Base-by-base conservation (phyloP, 768 basidiomycete genomes). In the Tubosaeta brunneosetosa region DNA sequence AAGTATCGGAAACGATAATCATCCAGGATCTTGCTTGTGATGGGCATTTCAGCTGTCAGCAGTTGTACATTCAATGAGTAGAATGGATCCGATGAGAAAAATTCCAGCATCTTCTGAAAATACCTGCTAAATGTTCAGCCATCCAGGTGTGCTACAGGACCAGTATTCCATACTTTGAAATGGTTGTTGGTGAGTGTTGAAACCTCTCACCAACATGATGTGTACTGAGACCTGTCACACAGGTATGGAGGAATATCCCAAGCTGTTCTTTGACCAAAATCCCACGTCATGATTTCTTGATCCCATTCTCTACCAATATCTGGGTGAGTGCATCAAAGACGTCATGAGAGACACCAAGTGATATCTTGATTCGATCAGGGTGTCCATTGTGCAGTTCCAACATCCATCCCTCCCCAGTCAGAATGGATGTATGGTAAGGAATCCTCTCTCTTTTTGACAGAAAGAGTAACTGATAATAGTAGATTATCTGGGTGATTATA, bases 161-260 rank as follows among this genome's bases (percentile, higher is more conserved):
- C 10, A 10, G 31, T 32, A 32, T 10, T 32, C n/a, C 10, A 32
- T 7, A 44, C 44, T 16, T 44, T 7, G 38, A 49, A 12, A 56
- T 52, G 6, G 44, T 55, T 1, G 19, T 43, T 6, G 44, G 26
- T 29, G 52, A 56, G 13, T 36, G 42, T 19, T 57, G 56, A 25
- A 57, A 57, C 5, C 52, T n/a, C 29, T 54, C 56, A 17, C 37
- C 53, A 17, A 61, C 33, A 36, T 59, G 58, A 22, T 0, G n/a
- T 0, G 49, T 36, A 2, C 33, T 50, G 7, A 61, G 36, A 2
- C 51, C 55, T 2, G 53, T 61, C 0, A 57, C 37, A 44, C 53
- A 57, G 1, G 51, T 47, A 13, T 60, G 48, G 9, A 60, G 25
- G 17, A 61, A 61, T 5, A 58, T 61, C 0, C 29, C 47, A 4